Base-by-base conservation (phyloP, 306 rosid species). In the Quercus mongolica region DNA sequence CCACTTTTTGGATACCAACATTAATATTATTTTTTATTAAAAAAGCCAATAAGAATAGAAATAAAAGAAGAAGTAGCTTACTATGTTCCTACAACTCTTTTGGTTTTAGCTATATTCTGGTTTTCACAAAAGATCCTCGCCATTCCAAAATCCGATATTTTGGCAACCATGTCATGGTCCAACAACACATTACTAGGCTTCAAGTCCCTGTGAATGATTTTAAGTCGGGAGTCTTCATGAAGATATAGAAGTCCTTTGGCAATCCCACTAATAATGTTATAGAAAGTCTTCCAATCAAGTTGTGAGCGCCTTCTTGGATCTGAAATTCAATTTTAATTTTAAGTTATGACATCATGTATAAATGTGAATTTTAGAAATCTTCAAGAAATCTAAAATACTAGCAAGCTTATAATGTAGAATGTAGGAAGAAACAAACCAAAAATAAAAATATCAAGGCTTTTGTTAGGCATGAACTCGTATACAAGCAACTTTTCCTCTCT, bases 81-180 rank as follows among this genome's bases (percentile, higher is more conserved):
- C 90, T 78, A 80, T 56, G 92, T 90, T 81, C 94, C 94, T 17
- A 83, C 89, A 52, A 88, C 84, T 79, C 87, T 90, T 78, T 85
- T 90, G 1, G 89, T 88, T 62, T 88, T 84, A 68, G 88, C 84
- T 4, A 79, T 58, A 78, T 77, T 85, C 12, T 90, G 89, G 21
- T 85, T 83, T 52, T 85, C 89, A 17, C 54, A 63, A 81, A 88
- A 86, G 38, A 88, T 90, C 25, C 90, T 86, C 0, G 92, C 88
- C 87, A 88, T 83, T 52, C 92, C 91, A 55, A 90, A 90, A 78
- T 87, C 87, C 6, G 90, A 85, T 79, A 88, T 88, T 78, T 90
- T 90, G 1, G 90, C 85, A 41, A 65, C 71, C 82, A 88, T 72
- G 6, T 90, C 86, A 2, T 74, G 58, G 56, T 90, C 88, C 23